Conservation (phyloP, 2,329 filamentous ascomycete species). For the Verticillium longisporum region DNA sequence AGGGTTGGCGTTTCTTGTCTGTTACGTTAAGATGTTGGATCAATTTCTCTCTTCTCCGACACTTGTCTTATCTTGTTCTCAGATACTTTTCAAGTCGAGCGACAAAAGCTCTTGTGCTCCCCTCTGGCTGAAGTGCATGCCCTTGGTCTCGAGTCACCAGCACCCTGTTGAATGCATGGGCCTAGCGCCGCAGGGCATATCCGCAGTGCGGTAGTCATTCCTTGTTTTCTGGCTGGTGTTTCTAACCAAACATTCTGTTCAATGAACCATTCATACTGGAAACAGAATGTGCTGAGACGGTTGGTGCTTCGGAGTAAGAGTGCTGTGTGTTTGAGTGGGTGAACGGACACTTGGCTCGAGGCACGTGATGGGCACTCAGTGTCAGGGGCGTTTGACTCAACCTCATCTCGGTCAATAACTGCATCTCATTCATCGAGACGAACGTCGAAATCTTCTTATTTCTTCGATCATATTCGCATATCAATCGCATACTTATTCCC, state of each 20-base stretch:
- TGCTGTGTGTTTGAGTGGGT: not conserved
- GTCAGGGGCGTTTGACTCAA: not conserved
- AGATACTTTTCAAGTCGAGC: too few relatives aligned
- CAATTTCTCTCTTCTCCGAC: not conserved
- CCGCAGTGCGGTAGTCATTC: too few relatives aligned
- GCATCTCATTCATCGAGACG: not conserved
- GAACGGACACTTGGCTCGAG: not conserved
- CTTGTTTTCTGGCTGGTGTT: too few relatives aligned
- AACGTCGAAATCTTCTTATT: not conserved
- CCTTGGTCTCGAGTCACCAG: too few relatives aligned
- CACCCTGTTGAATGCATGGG: too few relatives aligned
- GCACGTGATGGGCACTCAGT: not conserved
- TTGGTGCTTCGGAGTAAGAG: not conserved
- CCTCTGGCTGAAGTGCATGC: too few relatives aligned
- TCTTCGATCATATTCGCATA: not conserved
- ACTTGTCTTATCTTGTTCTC: not conserved
- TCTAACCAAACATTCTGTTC: too few relatives aligned
- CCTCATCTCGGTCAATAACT: not conserved
- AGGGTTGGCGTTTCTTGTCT: not conserved
- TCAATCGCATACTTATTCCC: too few relatives aligned
- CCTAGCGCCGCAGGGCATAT: too few relatives aligned
- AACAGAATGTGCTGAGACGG: not conserved
- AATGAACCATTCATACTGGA: too few relatives aligned
- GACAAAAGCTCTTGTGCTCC: too few relatives aligned
- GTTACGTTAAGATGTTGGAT: not conserved